Base-by-base conservation (phyloP, 2,329 filamentous ascomycete species). In the Colletotrichum agaves region DNA sequence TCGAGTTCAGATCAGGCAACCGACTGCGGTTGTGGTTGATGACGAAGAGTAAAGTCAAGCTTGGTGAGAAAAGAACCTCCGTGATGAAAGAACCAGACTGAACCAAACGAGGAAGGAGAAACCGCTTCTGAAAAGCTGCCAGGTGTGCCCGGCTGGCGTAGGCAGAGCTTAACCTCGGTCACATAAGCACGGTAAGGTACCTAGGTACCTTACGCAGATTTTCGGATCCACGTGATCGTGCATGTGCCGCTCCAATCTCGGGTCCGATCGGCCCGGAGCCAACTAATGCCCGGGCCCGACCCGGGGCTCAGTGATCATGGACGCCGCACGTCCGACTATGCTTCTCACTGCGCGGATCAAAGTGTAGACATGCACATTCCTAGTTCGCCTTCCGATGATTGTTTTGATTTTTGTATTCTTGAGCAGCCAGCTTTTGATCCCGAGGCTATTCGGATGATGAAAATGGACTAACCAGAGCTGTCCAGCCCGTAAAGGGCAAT, bases 391-490 rank as follows among this genome's bases (percentile, higher is more conserved):
- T 43, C 74, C 75, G 1, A 86, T 67, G 2, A 80, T 72, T 2
- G 73, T 59, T 7, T 75, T 41, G 21, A 77, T 71, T 0, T 67
- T 50, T 0, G 74, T 71, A 0, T 72, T 73, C 15, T 74, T 55
- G 62, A 0, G 74, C 76, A 0, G 76, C 77, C 11, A 59, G 13
- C 0, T 23, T 17, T 8, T 76, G 72, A 23, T 86, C 84, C 0
- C 71, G 76, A 75, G 35, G 83, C 83, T 13, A 81, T 79, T 1
- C 59, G 53, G 33, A 79, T 80, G 1, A 87, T 74, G 66, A 79
- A 82, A 0, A 70, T 70, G 0, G 83, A 84, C 85, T 85, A 88
- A 5, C 75, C 57, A 0, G 80, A 78, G 71, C 86, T 88, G 46
- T 81, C 61, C 0, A 87, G 58, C 2, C 84, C 85, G 52, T 83